A percentile compares a stretch with the other conserved stretches of the same genome.
phyloP scores from a whole-genome alignment of 768 basidiomycete species.

The Tephrocybe sp. region DNA sequence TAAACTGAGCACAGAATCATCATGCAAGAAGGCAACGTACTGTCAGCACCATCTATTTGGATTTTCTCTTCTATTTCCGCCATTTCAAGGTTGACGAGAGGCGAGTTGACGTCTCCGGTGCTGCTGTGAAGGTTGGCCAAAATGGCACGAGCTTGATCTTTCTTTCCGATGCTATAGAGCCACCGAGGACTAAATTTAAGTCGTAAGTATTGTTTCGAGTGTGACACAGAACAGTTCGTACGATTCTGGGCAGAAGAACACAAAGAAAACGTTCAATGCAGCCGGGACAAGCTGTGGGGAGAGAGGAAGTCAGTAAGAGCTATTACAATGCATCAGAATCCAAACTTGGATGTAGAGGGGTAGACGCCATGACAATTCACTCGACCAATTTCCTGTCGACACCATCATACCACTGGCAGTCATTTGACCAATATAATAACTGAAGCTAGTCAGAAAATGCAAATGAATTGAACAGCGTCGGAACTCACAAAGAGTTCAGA shows the following conservation, averaged over 20 bases:
- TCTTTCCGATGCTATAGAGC: constrained; percentile 48
- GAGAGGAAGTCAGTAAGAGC: not conserved
- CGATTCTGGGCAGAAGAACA: constrained; percentile 54
- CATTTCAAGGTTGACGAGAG: constrained; percentile 51
- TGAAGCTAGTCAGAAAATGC: constrained; percentile 12
- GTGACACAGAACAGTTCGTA: constrained; percentile 19
- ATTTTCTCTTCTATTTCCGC: constrained; percentile 54
- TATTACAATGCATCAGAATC: not conserved
- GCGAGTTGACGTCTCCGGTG: constrained; percentile 44
- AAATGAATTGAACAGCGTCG: not conserved
- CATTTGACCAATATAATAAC: constrained; percentile 56
- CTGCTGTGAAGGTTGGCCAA: constrained; percentile 50
- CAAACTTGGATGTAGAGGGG: constrained; percentile 49
- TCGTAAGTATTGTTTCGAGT: not conserved
- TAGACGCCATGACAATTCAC: constrained; percentile 47
- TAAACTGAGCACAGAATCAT: not conserved
- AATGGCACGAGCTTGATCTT: constrained; percentile 39
- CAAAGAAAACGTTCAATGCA: constrained; percentile 43
- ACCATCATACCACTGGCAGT: constrained; percentile 57
- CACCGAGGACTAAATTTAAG: constrained; percentile 55
- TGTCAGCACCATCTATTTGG: constrained; percentile 43
- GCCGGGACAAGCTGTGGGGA: constrained; percentile 40
- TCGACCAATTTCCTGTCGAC: constrained; percentile 41
- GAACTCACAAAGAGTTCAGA: constrained; percentile 48
- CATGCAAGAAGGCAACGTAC: constrained; percentile 25